phyloP scores from a whole-genome alignment of 2,329 filamentous ascomycete species.

The Colletotrichum abscissum region DNA sequence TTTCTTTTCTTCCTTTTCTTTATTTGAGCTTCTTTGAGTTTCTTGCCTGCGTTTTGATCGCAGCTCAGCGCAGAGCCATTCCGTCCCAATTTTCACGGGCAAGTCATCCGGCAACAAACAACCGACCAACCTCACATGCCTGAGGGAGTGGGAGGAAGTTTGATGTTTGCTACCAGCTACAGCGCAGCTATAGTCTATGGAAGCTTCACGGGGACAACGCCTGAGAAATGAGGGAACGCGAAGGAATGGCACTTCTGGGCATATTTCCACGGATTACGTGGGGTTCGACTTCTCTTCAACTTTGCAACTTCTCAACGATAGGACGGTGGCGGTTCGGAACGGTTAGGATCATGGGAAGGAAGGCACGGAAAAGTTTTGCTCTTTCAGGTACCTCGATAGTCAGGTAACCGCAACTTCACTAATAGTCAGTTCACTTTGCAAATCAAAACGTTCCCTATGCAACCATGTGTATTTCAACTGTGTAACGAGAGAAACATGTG shows the following conservation, averaged over 20 bases:
- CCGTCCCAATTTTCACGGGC: background rate
- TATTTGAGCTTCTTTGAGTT: background rate
- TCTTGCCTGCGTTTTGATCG: background rate
- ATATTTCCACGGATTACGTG: no score
- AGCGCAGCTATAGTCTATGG: constrained; percentile 12
- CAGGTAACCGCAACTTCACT: background rate
- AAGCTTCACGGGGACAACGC: constrained; percentile 10
- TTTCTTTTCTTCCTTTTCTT: background rate
- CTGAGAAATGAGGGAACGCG: no score
- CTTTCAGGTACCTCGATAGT: background rate
- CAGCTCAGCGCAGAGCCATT: background rate
- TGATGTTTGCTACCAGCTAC: constrained; percentile 18
- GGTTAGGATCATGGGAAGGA: background rate
- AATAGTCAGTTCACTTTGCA: background rate
- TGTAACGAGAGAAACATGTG: constrained; percentile 25
- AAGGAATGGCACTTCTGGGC: background rate
- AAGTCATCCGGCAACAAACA: background rate
- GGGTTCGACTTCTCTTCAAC: no score
- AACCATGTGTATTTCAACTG: constrained; percentile 27
- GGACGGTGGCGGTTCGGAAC: no score
- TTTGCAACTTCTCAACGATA: no score
- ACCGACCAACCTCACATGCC: background rate
- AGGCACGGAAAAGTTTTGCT: background rate
- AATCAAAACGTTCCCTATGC: background rate
- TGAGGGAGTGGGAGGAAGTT: constrained; percentile 10